phyloP scores from a whole-genome alignment of 1,139 yeast genomes.

The Lodderomyces beijingensis region DNA sequence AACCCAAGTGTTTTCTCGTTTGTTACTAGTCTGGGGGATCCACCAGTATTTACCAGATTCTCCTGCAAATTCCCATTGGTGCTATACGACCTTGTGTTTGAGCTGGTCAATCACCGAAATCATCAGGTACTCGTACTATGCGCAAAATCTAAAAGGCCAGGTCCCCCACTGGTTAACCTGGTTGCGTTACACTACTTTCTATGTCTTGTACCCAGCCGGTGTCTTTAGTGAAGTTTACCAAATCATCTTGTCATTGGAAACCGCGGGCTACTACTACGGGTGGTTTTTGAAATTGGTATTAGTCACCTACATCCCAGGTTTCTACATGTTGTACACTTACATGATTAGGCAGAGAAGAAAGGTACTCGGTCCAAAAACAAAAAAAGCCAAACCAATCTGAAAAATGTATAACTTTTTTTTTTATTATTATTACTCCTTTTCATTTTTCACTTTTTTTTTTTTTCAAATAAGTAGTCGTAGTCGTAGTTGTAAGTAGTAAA shows the following conservation, averaged over 20 bases:
- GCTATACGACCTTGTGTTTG: constrained; percentile 59
- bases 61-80: constrained; percentile 57
- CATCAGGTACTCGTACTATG: constrained; percentile 83
- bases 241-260: constrained; percentile 62
- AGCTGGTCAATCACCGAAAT: constrained; percentile 94
- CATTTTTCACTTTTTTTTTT: constrained; percentile 1
- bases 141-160: constrained; percentile 55
- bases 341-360: constrained; percentile 85
- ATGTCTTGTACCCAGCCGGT: constrained; percentile 84
- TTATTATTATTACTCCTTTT: background rate
- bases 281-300: constrained; percentile 54
- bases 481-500: no score
- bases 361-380: constrained; percentile 38
- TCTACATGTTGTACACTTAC: constrained; percentile 78
- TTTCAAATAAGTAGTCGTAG: no score
- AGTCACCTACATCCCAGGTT: constrained; percentile 76
- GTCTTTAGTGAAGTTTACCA: constrained; percentile 78
- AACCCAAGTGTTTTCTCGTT: constrained; percentile 83
- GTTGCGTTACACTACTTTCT: constrained; percentile 80
- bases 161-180: constrained; percentile 64
- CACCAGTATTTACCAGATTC: constrained; percentile 68
- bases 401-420: constrained; percentile 1
- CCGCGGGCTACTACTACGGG: constrained; percentile 56
- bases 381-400: background rate
- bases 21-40: constrained; percentile 80